phyloP scores from a whole-genome alignment of 1,139 yeast species.

The Eremothecium sinecaudum region DNA sequence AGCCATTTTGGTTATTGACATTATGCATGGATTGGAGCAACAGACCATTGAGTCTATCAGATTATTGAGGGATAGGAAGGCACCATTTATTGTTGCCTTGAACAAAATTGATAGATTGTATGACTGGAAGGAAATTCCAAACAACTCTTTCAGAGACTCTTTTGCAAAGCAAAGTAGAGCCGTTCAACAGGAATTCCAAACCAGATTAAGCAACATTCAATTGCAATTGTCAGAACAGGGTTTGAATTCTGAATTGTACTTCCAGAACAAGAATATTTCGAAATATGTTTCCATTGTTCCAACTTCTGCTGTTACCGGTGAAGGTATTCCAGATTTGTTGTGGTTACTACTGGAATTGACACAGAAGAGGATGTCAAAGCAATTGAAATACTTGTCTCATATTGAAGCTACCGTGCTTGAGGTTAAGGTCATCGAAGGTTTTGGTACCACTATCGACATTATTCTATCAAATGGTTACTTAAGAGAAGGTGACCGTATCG shows the following conservation, averaged over 20 bases:
- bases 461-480: constrained; percentile 90
- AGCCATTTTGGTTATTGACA: constrained; percentile 95
- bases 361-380: constrained; percentile 97
- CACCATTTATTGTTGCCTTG: constrained; percentile 93
- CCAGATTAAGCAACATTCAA: constrained; percentile 75
- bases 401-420: constrained; percentile 95
- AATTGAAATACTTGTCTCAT: constrained; percentile 83
- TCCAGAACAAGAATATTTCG: constrained; percentile 86
- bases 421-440: constrained; percentile 98
- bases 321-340: constrained; percentile 97
- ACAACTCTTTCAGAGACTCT: constrained; percentile 93
- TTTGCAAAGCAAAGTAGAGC: constrained; percentile 70
- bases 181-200: constrained; percentile 87
- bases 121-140: constrained; percentile 85
- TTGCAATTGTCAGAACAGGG: constrained; percentile 96
- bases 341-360: constrained; percentile 93
- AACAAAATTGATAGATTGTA: constrained; percentile 95
- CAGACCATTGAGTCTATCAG: constrained; percentile 93
- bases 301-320: constrained; percentile 98
- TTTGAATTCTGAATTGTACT: constrained; percentile 91
- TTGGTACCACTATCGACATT: constrained; percentile 97
- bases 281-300: constrained; percentile 95
- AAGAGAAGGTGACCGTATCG: constrained; percentile 90
- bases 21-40: constrained; percentile 98
- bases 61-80: constrained; percentile 89